Base-by-base conservation (phyloP, 306 rosid genomes). In the Arachis stenosperma region DNA sequence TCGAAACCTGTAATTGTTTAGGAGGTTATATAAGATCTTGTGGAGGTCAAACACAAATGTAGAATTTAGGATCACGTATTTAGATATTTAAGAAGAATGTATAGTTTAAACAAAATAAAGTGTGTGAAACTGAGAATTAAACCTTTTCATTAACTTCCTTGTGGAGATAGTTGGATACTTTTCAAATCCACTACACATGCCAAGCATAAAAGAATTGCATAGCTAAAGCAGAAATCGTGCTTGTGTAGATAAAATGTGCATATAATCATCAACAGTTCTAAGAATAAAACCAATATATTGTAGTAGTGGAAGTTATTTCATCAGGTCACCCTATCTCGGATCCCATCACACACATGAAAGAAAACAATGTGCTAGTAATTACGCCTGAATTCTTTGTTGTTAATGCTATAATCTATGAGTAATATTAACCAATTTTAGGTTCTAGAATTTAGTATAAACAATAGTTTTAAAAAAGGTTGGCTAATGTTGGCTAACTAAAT, bases 1-100 rank as follows among this genome's bases (percentile, higher is more conserved):
- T 94, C 37, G 99, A 94, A 82, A 94, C 96, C 99, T 91, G 85
- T 78, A 82, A 46, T 70, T 9, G 22, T 66, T 73, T 58, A 14
- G 11, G 15, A 39, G 63, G 42, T 44, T 70, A 74, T 9, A 75
- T 66, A 62, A 76, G 65, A 73, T 47, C 13, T 74, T 9, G 75
- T 65, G 62, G 65, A 48, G 56, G 4, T 33, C 9, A 74, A 44
- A 62, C 7, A 60, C 47, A 5, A 39, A 10, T 58, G 37, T 33
- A 4, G 37, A 58, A 11, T 59, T 51, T 9, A 47, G 64, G 46
- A 48, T 46, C 67, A 61, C 17, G 27, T 65, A 67, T n/a, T 41
- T 8, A 52, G 73, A 57, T 48, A 65, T 27, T 36, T 37, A 56
- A 52, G 76, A 75, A 70, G 15, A 68, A 44, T 8, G 54, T 54